Evolutionary conservation across 495 filamentous ascomycete genomes (phyloP).

Genomic region (Penicilliopsis zonata): DNA sequence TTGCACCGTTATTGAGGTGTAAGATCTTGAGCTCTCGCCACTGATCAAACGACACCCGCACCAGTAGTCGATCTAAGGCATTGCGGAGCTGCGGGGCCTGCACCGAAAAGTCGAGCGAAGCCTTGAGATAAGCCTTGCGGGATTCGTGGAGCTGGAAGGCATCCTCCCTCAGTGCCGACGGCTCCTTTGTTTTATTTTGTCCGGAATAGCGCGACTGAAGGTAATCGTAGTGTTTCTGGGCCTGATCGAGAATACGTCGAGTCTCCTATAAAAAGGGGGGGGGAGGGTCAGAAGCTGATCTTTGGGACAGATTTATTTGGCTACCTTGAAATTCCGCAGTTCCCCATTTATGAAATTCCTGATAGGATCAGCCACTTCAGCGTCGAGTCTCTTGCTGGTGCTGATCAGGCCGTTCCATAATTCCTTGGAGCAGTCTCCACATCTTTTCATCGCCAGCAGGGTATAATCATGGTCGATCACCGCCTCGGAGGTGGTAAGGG

Average conservation of each 20-base stretch:
- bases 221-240: conserved; percentile 73
- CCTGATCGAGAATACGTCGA: conserved; percentile 58
- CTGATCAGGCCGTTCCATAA: conserved; percentile 70
- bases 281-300: conserved; percentile 2
- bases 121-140: conserved; percentile 78
- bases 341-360: conserved; percentile 63
- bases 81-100: conserved; percentile 71
- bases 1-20: conserved; percentile 43
- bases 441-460: conserved; percentile 67
- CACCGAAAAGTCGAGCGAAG: conserved; percentile 86
- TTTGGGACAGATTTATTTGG: background rate
- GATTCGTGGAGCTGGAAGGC: conserved; percentile 94
- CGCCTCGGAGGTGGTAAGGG: conserved; percentile 60
- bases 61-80: conserved; percentile 73
- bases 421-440: conserved; percentile 74
- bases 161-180: conserved; percentile 81
- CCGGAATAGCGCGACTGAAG: conserved; percentile 65
- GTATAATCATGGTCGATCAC: conserved; percentile 94
- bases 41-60: conserved; percentile 72
- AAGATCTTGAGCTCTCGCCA: conserved; percentile 69
- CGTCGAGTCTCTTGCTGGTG: conserved; percentile 63
- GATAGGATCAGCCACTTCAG: conserved; percentile 69
- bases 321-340: conserved; percentile 50
- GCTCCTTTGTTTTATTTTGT: conserved; percentile 88
- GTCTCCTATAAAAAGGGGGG: conserved; percentile 52